Base-by-base conservation (phyloP, 768 basidiomycete genomes). In the Kwoniella newhampshirensis region DNA sequence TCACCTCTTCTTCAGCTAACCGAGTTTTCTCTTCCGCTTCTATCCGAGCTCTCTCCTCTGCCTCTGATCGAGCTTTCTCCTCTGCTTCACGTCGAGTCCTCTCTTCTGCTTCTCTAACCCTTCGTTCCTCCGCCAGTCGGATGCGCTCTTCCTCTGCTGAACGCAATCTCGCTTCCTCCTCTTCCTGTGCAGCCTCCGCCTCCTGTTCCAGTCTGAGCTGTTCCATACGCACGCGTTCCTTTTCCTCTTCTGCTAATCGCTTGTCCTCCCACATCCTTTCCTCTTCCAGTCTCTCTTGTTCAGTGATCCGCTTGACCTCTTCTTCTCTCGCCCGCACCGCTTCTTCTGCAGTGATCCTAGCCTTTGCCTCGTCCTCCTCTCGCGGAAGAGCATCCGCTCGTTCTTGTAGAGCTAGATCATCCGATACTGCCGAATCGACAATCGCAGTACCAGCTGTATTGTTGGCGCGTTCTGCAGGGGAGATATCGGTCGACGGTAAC, bases 1-100 rank as follows among this genome's bases (percentile, higher is more conserved):
- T 20, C 37, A 28, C 35, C 26, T 62, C 61, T 37, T 56, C 63
- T 13, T 17, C 43, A 21, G 32, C 32, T 21, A 46, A 18, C 23
- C 59, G 36, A 20, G 35, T 59, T 35, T 42, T 17, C 40, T 64
- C 54, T 54, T 49, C 37, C 48, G 18, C 48, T 15, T 52, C 59
- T 18, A 52, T 30, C 21, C 47, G 50, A 32, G 51, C 51, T 28
- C 37, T 20, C 27, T 54, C 37, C 35, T 56, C 52, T 40, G 40
- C 57, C 43, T 54, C 32, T 6, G 23, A 4, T 12, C 41, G 20
- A 11, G 35, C 47, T 20, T 44, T 27, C n/a, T 54, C 45, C 7
- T 26, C n/a, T n/a, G n/a, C 44, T 25, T 54, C 37, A 41, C 39
- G 36, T 6, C 36, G 13, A 40, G 30, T n/a, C n/a, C 9, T 20